Evolutionary conservation across 2,329 filamentous ascomycete genomes (phyloP).

Genomic region (Calycina herbarum): DNA sequence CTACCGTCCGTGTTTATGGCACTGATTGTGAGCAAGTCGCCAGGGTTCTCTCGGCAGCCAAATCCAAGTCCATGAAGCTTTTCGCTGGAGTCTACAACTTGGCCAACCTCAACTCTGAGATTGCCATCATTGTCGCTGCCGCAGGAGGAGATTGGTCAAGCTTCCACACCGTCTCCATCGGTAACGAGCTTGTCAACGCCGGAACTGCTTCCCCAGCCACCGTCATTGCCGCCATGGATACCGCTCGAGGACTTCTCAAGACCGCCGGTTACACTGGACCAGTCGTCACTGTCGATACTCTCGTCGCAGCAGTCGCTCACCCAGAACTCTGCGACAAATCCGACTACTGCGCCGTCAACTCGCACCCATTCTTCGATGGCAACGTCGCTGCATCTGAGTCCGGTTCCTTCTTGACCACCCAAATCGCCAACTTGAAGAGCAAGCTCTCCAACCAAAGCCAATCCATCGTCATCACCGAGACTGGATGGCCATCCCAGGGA

Average conservation of each 20-base stretch:
- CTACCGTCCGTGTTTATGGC: conserved; percentile 74
- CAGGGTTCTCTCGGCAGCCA: conserved; percentile 62
- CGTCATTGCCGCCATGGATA: conserved; percentile 58
- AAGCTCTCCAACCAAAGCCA: conserved; percentile 49
- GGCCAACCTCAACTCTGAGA: conserved; percentile 52
- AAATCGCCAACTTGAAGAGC: conserved; percentile 48
- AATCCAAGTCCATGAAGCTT: conserved; percentile 64
- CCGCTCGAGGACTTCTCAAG: conserved; percentile 58
- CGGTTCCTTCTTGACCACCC: conserved; percentile 64
- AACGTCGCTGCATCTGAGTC: conserved; percentile 59
- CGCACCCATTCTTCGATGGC: conserved; percentile 80
- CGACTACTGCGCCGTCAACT: conserved; percentile 80
- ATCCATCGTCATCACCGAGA: conserved; percentile 74
- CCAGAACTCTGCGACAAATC: conserved; percentile 69
- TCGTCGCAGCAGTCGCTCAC: conserved; percentile 64
- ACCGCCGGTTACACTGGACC: conserved; percentile 67
- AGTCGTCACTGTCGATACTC: conserved; percentile 80
- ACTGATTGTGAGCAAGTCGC: conserved; percentile 74
- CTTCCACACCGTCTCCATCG: conserved; percentile 72
- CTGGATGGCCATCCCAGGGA: conserved; percentile 78
- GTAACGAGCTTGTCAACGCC: conserved; percentile 77
- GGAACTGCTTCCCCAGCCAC: conserved; percentile 52
- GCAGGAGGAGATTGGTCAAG: conserved; percentile 64
- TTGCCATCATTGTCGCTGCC: conserved; percentile 60
- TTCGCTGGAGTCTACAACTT: conserved; percentile 75